Evolutionary conservation across 148 eudicot genomes (phyloP).

Genomic region (Tetragonia tetragonoides): DNA sequence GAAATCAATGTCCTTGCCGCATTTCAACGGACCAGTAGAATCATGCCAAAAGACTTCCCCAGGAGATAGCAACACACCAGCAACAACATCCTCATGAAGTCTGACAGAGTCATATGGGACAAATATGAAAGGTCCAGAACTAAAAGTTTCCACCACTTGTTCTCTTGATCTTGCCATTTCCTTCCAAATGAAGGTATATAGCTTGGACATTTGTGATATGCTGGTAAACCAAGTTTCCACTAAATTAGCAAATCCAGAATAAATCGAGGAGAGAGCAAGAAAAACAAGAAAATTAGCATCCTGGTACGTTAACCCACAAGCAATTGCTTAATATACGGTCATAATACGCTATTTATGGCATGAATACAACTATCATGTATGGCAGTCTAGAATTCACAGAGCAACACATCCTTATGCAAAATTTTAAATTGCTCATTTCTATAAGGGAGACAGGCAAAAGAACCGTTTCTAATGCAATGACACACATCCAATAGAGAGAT

Average conservation of each 20-base stretch:
- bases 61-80: conserved; percentile 63
- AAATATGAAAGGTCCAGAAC: conserved; percentile 69
- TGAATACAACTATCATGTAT: neutral
- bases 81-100: conserved; percentile 54
- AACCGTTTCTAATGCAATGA: no score
- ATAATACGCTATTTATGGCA: neutral
- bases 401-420: neutral
- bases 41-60: conserved; percentile 86
- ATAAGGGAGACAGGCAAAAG: neutral
- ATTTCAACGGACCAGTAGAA: conserved; percentile 52
- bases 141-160: conserved; percentile 48
- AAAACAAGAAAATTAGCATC: neutral
- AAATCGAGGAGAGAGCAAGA: neutral
- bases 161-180: conserved; percentile 56
- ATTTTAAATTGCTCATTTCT: neutral
- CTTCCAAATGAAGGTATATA: conserved; percentile 68
- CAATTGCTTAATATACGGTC: neutral
- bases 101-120: conserved; percentile 48
- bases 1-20: conserved; percentile 31
- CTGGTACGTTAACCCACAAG: neutral
- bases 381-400: neutral
- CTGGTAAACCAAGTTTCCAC: conserved; percentile 39
- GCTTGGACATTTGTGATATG: conserved; percentile 77
- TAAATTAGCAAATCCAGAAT: conserved; percentile 11
- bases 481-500: no score